A percentile compares a stretch with the other conserved stretches of the same genome.
Conservation (phyloP, 495 filamentous ascomycete species). For the Margaritispora aquatica region DNA sequence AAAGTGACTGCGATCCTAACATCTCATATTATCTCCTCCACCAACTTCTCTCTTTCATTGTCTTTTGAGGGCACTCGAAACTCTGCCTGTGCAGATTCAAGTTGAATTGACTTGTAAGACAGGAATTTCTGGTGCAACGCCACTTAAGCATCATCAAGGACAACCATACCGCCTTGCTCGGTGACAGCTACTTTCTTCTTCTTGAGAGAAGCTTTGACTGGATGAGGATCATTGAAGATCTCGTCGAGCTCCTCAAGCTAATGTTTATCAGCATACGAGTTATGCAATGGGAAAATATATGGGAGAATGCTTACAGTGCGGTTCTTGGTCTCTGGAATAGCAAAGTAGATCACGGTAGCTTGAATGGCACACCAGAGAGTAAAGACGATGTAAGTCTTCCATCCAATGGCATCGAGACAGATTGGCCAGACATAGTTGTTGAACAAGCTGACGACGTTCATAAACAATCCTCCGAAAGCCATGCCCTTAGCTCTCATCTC, state of each 20-base stretch:
- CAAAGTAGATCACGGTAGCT: slow-evolving; percentile 14
- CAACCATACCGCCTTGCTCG: background rate
- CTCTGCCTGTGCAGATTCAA: background rate
- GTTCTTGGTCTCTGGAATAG: slow-evolving; percentile 18
- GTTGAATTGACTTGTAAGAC: background rate
- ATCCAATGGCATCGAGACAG: slow-evolving; percentile 44
- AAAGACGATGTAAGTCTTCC: slow-evolving; percentile 47
- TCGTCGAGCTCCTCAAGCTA: slow-evolving; percentile 57
- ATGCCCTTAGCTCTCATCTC: slow-evolving; percentile 56
- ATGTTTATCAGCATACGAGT: background rate
- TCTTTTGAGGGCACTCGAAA: no score
- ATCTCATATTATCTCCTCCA: background rate
- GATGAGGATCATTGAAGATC: slow-evolving; percentile 52
- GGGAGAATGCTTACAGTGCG: slow-evolving; percentile 2
- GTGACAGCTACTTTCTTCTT: background rate
- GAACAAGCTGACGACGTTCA: slow-evolving; percentile 33
- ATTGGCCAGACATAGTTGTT: slow-evolving; percentile 40
- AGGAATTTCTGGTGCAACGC: background rate
- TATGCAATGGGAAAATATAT: background rate
- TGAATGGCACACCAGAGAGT: slow-evolving; percentile 16
- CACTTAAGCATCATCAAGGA: background rate
- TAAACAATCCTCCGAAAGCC: slow-evolving; percentile 35
- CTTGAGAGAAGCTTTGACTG: slow-evolving; percentile 32
- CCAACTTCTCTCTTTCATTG: background rate
- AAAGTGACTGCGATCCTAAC: background rate